Conservation (phyloP, 1,284 basidiomycete species). For the Naganishia liquefaciens region DNA sequence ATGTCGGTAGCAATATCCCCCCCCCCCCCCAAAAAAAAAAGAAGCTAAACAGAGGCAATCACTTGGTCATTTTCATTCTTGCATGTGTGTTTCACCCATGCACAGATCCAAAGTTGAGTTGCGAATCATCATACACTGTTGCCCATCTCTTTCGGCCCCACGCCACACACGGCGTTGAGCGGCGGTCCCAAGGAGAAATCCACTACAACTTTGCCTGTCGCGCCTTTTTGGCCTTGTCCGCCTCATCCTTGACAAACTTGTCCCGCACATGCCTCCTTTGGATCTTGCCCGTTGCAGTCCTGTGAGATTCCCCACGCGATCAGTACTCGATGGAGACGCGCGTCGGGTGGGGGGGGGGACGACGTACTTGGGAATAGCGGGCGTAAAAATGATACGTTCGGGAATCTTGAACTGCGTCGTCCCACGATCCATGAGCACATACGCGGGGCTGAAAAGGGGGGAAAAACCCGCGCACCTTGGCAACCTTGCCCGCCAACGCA, state of each 20-base stretch:
- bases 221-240: slow-evolving; percentile 30
- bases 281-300: slow-evolving; percentile 48
- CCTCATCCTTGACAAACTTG: slow-evolving; percentile 33
- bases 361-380: slow-evolving; percentile 43
- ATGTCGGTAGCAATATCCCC: too few species aligned
- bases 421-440: slow-evolving; percentile 9
- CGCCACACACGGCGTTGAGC: too few species aligned
- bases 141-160: too few species aligned
- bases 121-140: too few species aligned
- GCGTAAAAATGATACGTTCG: slow-evolving; percentile 42
- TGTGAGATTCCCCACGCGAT: neutral
- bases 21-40: too few species aligned
- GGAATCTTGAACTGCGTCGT: slow-evolving; percentile 44
- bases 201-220: slow-evolving; percentile 33
- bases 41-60: too few species aligned
- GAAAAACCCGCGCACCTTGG: slow-evolving; percentile 36
- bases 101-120: too few species aligned
- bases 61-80: too few species aligned
- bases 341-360: neutral
- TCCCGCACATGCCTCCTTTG: slow-evolving; percentile 44
- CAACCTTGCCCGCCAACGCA: slow-evolving; percentile 39
- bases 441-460: too few species aligned
- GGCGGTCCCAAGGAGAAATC: too few species aligned
- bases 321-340: neutral
- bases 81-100: too few species aligned